A percentile compares a stretch with the other conserved stretches of the same genome.
Evolutionary conservation across 1,284 basidiomycete species (phyloP).

Genomic region (Sphaerobolus stellatus): DNA sequence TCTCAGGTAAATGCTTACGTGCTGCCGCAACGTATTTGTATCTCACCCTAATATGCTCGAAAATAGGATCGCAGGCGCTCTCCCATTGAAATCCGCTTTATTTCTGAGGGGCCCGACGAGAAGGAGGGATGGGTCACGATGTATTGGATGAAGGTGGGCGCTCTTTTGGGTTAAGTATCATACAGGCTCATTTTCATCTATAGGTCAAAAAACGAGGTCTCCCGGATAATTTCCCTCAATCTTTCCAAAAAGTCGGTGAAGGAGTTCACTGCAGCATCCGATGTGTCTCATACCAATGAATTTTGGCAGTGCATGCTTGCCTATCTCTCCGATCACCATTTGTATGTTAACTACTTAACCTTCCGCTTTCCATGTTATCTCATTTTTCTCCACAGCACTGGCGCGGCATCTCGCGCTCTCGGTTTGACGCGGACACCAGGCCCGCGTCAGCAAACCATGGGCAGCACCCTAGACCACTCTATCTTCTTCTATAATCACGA

Average conservation of each 20-base stretch:
- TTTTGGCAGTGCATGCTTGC: slow-evolving; percentile 74
- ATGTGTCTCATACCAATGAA: neutral
- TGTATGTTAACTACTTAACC: slow-evolving; percentile 46
- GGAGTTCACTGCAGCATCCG: slow-evolving; percentile 16
- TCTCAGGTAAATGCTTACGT: neutral
- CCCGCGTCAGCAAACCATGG: slow-evolving; percentile 34
- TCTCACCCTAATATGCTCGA: neutral
- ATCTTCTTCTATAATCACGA: slow-evolving; percentile 83
- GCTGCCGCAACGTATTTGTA: neutral
- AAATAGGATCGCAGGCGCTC: slow-evolving; percentile 9
- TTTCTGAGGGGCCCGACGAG: neutral
- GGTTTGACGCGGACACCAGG: slow-evolving; percentile 60
- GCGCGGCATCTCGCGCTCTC: slow-evolving; percentile 61
- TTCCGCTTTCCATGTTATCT: slow-evolving; percentile 2
- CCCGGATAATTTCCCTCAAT: slow-evolving; percentile 57
- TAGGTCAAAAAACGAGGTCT: slow-evolving; percentile 51
- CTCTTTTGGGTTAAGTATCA: neutral
- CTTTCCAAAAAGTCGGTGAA: slow-evolving; percentile 88
- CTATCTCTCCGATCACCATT: slow-evolving; percentile 82
- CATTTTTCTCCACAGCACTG: slow-evolving; percentile 49
- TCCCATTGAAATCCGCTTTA: slow-evolving; percentile 10
- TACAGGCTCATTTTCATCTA: neutral
- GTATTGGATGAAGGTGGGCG: slow-evolving; percentile 65
- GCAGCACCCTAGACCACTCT: slow-evolving; percentile 83
- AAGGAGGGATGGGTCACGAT: slow-evolving; percentile 35